Base-by-base conservation (phyloP, 2,329 filamentous ascomycete genomes). In the Pseudogymnoascus verrucosus region DNA sequence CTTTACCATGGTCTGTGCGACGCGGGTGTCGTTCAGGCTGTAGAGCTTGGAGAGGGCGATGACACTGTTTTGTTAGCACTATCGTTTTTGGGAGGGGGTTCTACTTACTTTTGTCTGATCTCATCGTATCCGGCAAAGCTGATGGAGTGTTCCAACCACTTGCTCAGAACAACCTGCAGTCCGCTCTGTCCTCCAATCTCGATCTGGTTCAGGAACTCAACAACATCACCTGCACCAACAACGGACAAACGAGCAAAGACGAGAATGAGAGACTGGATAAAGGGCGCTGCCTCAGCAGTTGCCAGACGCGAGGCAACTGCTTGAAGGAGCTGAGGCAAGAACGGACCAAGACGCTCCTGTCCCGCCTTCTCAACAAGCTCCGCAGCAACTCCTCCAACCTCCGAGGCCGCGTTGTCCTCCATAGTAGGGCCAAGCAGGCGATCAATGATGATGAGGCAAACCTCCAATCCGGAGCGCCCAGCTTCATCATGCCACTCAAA, bases 91-190 rank as follows among this genome's bases (percentile, higher is more conserved):
- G 21, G 28, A 8, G 11, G 0, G n/a, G 1, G 6, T 19, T 19
- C 19, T n/a, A 79, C 87, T 76, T 79, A 93, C 90, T 98, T 99
- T 76, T 97, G 91, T 69, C 93, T 86, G 70, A 98, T 98, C 75
- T 97, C 93, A 71, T 98, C 93, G 70, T 97, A 99, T 11, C 95
- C 95, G n/a, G 92, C 92, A 77, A 99, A 99, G 75, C 89, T 96
- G 75, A 96, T 85, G 3, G 92, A 96, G 76, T 98, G 96, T 78
- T 98, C 95, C 0, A 99, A 81, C 95, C 95, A 99, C 77, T 98
- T 97, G 76, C 87, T 84, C 68, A 98, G 79, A 3, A 99, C 95
- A 23, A 97, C 87, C 67, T 93, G 86, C 6, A 99, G 79, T n/a
- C 93, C 95, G 71, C 83, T 96, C 72, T 89, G 82, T 16, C 87